A percentile compares a stretch with the other conserved stretches of the same genome.
Conservation (phyloP, 2,329 filamentous ascomycete genomes). For the Colletotrichum nymphaeae region DNA sequence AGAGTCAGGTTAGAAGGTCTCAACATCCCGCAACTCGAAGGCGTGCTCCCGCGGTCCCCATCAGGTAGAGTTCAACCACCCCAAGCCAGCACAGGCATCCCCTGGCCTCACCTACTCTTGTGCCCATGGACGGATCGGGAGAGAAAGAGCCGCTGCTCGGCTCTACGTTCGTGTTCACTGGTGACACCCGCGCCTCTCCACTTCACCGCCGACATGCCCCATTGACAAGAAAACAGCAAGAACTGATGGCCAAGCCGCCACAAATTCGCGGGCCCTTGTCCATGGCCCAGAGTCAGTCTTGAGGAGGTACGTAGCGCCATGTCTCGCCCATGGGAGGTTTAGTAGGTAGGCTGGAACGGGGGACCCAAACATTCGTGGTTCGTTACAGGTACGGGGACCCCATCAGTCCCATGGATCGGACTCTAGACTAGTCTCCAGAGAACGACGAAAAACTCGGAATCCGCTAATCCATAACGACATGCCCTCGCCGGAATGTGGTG, state of each 20-base stretch:
- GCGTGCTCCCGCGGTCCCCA: not conserved
- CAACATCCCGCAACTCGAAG: slow-evolving; percentile 8
- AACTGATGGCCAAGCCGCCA: not conserved
- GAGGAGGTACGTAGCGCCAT: not conserved
- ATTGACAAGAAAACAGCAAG: not conserved
- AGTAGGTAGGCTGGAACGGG: no score
- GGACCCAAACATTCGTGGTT: not conserved
- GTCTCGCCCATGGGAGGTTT: not conserved
- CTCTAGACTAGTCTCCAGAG: not conserved
- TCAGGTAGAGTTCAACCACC: not conserved
- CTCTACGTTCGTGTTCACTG: not conserved
- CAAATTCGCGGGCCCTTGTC: not conserved
- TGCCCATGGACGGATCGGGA: not conserved
- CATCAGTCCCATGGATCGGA: no score
- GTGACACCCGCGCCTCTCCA: not conserved
- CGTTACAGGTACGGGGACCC: no score
- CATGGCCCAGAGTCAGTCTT: not conserved
- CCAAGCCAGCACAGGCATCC: not conserved
- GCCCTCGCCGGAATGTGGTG: not conserved
- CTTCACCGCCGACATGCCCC: not conserved
- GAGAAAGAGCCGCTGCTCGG: not conserved
- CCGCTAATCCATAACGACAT: not conserved
- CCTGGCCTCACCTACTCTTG: not conserved
- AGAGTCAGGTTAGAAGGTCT: not conserved
- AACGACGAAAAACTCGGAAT: not conserved